Evolutionary conservation across 1,139 yeast species (phyloP), one percentile per base, ranked within the genome.

Genomic region (Candida sp.): DNA sequence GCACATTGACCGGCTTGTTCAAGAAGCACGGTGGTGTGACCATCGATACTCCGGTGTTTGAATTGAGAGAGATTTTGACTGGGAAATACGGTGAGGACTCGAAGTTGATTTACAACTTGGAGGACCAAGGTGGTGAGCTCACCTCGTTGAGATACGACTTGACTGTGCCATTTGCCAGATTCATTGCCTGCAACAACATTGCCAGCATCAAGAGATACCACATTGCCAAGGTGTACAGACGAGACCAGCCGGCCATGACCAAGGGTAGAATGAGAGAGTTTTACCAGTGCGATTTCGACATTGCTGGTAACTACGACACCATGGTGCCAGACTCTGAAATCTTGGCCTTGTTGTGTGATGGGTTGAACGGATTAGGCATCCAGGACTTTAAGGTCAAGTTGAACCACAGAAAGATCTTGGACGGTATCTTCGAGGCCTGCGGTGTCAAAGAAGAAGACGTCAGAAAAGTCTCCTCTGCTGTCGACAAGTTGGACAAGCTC

Each of bases 201-300:
- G 88, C 90, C 62, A 84, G 79, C 66, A 94, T 94, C 72, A 94
- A 94, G 75, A 83, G 99, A 67, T 94, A 86, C 71, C 99, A 94
- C 75, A 90, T 94, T 59, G 99, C 99, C 61, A 94, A 94, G 72
- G 99, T 94, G 49, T 94, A 94, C 74, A 85, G 99, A 75, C 88
- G 99, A 74, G 99, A 94, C 69, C 99, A 94, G 72, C 99, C 99
- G 5, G 99, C 99, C 12, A 94, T 94, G 99, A 93, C 98, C 52
- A 94, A 94, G 72, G 99, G 99, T 53, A 85, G 99, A 73, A 94
- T 94, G 99, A 88, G 99, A 81, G 99, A 94, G 72, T 94, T 94
- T 64, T 94, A 94, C 73, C 99, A 94, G 74, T 94, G 99, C 77
- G 99, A 94, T 75, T 90, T 94, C 63, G 99, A 94, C 69, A 80